Base-by-base conservation (phyloP, 208 protist genomes). In the Angomonas ambiguus region DNA sequence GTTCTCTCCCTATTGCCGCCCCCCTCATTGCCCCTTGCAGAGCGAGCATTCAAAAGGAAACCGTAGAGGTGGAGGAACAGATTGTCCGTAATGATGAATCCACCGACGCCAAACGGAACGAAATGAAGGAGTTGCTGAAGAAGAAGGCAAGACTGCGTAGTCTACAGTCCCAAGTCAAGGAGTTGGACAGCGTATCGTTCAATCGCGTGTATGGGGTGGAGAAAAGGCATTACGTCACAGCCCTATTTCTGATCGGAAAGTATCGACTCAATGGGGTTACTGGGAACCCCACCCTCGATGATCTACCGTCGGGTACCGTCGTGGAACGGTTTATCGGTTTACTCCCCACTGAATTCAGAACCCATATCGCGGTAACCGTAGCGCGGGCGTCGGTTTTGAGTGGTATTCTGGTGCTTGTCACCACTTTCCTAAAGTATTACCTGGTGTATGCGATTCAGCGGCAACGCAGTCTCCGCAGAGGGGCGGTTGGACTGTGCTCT, bases 81-180 rank as follows among this genome's bases (percentile, higher is more conserved):
- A 78, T 92, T 24, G 49, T 71, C 22, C 25, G 2, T 33, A 92
- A 92, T 62, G 85, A 92, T 72, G 82, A 88, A 38, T 77, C 85
- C 0, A 88, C 85, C 1, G 77, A 76, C 22, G 71, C 67, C 13
- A 72, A 80, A 62, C 82, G 79, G 30, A 42, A 56, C 58, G 74
- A 87, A 35, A 62, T 88, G 67, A 86, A 83, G 45, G 71, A 71
- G 48, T 74, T 79, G 32, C 64, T 74, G 1, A 76, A 76, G 57
- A 49, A 45, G 27, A 76, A 75, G 59, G 71, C 71, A 16, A 45
- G 41, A 22, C 60, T 88, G 27, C 71, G 60, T 35, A 55, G 71
- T 28, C 55, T 63, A 22, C 63, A 76, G 6, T 69, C 22, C 25
- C 62, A 42, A 11, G 1, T 38, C 51, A 41, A 70, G 38, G 66